Conservation (phyloP, 1,139 yeast genomes). For the Candida buenavistaensis region DNA sequence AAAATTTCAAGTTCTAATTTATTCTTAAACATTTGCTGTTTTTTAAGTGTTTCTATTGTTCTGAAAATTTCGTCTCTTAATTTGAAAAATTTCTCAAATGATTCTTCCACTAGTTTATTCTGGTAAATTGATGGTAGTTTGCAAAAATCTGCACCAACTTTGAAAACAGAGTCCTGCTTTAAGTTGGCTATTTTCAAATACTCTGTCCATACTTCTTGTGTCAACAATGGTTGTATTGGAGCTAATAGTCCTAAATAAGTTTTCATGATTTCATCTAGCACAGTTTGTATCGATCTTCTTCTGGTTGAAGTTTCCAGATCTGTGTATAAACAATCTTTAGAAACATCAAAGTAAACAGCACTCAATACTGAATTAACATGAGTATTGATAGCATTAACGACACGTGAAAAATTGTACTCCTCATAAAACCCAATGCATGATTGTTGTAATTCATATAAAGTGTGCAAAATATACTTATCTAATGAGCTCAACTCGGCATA, state of each 20-base stretch:
- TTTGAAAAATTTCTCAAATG: constrained; percentile 43
- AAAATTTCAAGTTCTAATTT: constrained; percentile 61
- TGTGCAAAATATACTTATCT: constrained; percentile 65
- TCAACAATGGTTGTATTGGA: constrained; percentile 79
- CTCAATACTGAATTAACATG: constrained; percentile 78
- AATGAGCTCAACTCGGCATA: constrained; percentile 50
- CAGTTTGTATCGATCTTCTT: constrained; percentile 72
- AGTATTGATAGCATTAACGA: constrained; percentile 60
- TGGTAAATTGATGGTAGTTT: constrained; percentile 26
- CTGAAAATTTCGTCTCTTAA: constrained; percentile 52
- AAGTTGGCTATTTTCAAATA: constrained; percentile 36
- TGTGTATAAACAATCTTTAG: constrained; percentile 84
- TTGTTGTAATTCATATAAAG: constrained; percentile 49
- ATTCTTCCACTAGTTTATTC: constrained; percentile 32
- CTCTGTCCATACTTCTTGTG: constrained; percentile 86
- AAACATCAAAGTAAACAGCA: constrained; percentile 80
- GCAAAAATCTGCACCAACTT: constrained; percentile 36
- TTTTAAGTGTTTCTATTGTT: constrained; percentile 32
- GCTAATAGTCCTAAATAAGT: constrained; percentile 66
- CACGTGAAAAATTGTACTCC: constrained; percentile 65
- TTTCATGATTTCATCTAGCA: constrained; percentile 58
- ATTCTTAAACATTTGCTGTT: constrained; percentile 51
- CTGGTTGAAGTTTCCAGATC: constrained; percentile 49
- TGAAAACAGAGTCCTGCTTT: constrained; percentile 52
- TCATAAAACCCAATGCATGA: constrained; percentile 49